Conservation (phyloP, 768 basidiomycete genomes). For the Sporobolomyces phaffii region DNA sequence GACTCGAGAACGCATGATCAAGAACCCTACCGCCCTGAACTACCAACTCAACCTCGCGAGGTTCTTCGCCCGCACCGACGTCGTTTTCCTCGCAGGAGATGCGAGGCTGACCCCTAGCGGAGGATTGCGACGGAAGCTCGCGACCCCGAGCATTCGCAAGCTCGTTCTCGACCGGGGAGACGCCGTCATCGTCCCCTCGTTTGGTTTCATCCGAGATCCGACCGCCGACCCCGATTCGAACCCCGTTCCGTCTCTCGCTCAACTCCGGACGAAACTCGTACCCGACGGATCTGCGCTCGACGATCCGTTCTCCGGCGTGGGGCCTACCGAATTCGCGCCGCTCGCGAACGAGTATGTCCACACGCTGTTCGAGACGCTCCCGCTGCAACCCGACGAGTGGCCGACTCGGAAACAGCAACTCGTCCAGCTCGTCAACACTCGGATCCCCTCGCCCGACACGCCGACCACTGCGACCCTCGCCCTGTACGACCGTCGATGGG, state of each 20-base stretch:
- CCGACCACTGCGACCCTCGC: conserved; percentile 28
- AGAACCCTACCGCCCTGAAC: conserved; percentile 37
- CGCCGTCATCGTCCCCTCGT: conserved; percentile 41
- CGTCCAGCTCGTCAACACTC: conserved; percentile 36
- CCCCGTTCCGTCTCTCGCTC: conserved; percentile 7
- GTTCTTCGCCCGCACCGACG: conserved; percentile 42
- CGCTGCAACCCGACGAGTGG: conserved; percentile 35
- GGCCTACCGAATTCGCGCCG: conserved; percentile 27
- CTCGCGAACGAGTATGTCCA: conserved; percentile 32
- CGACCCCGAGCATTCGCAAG: background rate
- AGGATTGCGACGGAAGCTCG: conserved; percentile 27
- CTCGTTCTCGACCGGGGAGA: conserved; percentile 39
- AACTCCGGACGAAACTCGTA: conserved; percentile 20
- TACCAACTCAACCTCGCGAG: conserved; percentile 43
- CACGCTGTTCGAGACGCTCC: conserved; percentile 24
- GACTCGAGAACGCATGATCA: conserved; percentile 41
- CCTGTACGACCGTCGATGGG: conserved; percentile 40
- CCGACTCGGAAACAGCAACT: conserved; percentile 36
- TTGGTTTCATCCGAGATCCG: conserved; percentile 38
- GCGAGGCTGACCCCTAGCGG: conserved; percentile 35
- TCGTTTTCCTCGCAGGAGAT: conserved; percentile 41
- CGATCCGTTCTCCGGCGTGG: conserved; percentile 32
- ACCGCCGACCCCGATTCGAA: conserved; percentile 1
- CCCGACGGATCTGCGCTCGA: background rate
- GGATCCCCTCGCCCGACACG: conserved; percentile 16